Evolutionary conservation across 805 yeast species (phyloP).

Genomic region (Spathaspora sp.): DNA sequence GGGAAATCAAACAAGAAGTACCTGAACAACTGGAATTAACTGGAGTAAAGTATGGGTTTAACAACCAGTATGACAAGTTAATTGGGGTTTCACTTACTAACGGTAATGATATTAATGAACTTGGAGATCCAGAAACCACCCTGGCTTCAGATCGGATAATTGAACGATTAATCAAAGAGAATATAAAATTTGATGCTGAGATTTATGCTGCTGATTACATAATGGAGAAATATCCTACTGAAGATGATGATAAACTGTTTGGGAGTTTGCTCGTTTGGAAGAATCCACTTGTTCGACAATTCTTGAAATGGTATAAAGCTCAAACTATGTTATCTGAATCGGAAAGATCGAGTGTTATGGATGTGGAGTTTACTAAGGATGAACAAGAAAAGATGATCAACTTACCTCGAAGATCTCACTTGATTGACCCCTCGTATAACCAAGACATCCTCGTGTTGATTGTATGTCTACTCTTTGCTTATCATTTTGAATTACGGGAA

Average conservation of each 20-base stretch:
- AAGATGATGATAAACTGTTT: slow-evolving; percentile 50
- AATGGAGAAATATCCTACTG: slow-evolving; percentile 54
- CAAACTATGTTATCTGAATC: slow-evolving; percentile 24
- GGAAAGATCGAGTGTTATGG: slow-evolving; percentile 24
- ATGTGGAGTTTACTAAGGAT: slow-evolving; percentile 51
- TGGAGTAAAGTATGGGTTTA: slow-evolving; percentile 71
- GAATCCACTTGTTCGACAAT: slow-evolving; percentile 42
- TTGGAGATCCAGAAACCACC: slow-evolving; percentile 75
- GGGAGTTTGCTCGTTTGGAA: slow-evolving; percentile 47
- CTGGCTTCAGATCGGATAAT: slow-evolving; percentile 54
- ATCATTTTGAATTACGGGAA: slow-evolving; percentile 70
- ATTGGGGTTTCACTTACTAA: slow-evolving; percentile 64
- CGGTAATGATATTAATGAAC: slow-evolving; percentile 91
- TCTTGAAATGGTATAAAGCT: slow-evolving; percentile 46
- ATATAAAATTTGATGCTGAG: slow-evolving; percentile 78
- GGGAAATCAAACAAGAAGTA: slow-evolving; percentile 79
- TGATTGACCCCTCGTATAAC: slow-evolving; percentile 47
- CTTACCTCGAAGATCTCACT: slow-evolving; percentile 60
- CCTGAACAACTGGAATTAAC: slow-evolving; percentile 20
- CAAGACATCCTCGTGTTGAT: slow-evolving; percentile 57
- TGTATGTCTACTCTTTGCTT: slow-evolving; percentile 66
- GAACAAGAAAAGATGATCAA: slow-evolving; percentile 67
- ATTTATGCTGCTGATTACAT: slow-evolving; percentile 81
- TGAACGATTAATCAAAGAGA: slow-evolving; percentile 65
- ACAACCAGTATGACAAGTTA: slow-evolving; percentile 57